phyloP scores from a whole-genome alignment of 768 basidiomycete genomes.

The Trametopsis cervina region DNA sequence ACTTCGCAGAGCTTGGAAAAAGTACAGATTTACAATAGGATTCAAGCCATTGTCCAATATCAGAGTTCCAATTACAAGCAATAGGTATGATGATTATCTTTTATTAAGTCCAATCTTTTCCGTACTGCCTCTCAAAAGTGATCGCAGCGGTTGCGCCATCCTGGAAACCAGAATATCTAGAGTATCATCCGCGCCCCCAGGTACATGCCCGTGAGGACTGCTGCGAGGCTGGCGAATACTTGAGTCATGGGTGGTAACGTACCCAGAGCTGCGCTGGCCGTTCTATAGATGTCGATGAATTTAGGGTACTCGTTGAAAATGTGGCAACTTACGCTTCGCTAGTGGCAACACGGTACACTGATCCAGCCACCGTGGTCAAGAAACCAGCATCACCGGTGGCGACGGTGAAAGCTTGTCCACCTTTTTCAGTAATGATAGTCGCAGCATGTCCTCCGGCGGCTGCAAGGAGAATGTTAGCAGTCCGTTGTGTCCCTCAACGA shows the following conservation, averaged over 20 bases:
- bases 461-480: constrained; percentile 19
- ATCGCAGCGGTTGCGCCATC: too few species aligned
- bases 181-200: constrained; percentile 35
- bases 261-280: constrained; percentile 1
- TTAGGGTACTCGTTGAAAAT: constrained; percentile 3
- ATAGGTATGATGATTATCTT: too few species aligned
- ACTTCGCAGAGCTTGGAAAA: too few species aligned
- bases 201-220: constrained; percentile 26
- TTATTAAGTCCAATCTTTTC: too few species aligned
- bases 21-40: too few species aligned
- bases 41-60: too few species aligned
- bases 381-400: constrained; percentile 34
- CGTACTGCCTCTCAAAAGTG: too few species aligned
- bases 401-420: constrained; percentile 55
- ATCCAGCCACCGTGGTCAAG: constrained; percentile 46
- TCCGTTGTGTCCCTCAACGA: background rate
- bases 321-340: constrained; percentile 20
- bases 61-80: too few species aligned
- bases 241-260: constrained; percentile 10
- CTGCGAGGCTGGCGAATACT: constrained; percentile 24
- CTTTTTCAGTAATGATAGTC: constrained; percentile 52
- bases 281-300: constrained; percentile 2
- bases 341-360: constrained; percentile 45
- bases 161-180: too few species aligned
- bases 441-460: constrained; percentile 46